A percentile compares a stretch with the other conserved stretches of the same genome.
phyloP scores from a whole-genome alignment of 257 asterid species.

The Solanum corneliomulleri region DNA sequence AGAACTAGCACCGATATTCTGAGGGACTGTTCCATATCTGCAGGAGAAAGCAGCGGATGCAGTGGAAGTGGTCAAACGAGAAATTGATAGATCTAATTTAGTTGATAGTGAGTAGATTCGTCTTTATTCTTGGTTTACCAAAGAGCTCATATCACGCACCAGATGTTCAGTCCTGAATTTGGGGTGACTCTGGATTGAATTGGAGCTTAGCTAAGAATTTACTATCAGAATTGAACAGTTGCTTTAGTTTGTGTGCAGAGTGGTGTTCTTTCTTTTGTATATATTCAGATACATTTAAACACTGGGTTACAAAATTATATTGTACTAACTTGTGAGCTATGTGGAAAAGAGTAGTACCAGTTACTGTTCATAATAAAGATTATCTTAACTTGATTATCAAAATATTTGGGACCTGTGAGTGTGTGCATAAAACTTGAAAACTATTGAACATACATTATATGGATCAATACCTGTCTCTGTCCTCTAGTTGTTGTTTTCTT shows the following conservation, averaged over 20 bases:
- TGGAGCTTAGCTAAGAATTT: background rate
- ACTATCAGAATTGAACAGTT: background rate
- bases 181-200: background rate
- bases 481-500: background rate
- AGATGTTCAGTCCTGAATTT: background rate
- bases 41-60: constrained; percentile 3
- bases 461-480: background rate
- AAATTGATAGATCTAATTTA: background rate
- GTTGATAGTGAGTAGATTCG: background rate
- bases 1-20: constrained; percentile 31
- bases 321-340: background rate
- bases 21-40: background rate
- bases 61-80: constrained; percentile 1
- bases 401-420: background rate
- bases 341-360: background rate
- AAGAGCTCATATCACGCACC: background rate
- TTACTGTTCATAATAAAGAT: background rate
- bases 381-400: background rate
- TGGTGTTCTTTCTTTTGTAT: background rate
- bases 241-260: background rate
- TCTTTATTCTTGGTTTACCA: background rate
- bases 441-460: background rate
- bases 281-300: background rate
- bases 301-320: background rate
- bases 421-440: background rate